These are phyloP conservation scores for Cardamine occulta DNA, from an alignment of 345 rosid genomes.

Conservation along the genomic window DNA sequence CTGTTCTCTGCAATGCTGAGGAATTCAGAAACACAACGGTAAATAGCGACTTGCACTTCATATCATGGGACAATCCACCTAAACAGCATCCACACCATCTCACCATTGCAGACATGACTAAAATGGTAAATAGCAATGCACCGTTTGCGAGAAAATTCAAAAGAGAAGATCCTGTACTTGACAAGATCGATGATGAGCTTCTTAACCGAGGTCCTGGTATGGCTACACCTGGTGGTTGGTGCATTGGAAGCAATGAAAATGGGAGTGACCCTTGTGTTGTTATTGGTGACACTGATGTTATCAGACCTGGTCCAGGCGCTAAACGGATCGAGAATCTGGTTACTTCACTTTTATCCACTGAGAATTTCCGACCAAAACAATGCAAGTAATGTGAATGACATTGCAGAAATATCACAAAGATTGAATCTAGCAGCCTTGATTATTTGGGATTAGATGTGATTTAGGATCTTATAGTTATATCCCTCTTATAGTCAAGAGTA, in stretches of 20 bases:
- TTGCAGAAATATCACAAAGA: slow-evolving; percentile 18
- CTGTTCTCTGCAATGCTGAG: slow-evolving; percentile 83
- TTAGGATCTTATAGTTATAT: slow-evolving; percentile 27
- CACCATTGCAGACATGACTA: slow-evolving; percentile 62
- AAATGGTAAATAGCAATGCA: slow-evolving; percentile 79
- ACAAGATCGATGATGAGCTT: slow-evolving; percentile 79
- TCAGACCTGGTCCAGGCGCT: slow-evolving; percentile 83
- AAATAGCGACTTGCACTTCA: slow-evolving; percentile 89
- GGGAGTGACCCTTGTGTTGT: slow-evolving; percentile 83
- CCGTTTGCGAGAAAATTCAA: slow-evolving; percentile 88
- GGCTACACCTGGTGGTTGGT: slow-evolving; percentile 97
- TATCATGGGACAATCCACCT: slow-evolving; percentile 98
- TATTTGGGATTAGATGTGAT: slow-evolving; percentile 34
- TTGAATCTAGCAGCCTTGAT: slow-evolving; percentile 18
- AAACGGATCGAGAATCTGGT: slow-evolving; percentile 71
- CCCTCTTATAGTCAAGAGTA: slow-evolving; percentile 28
- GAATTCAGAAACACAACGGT: slow-evolving; percentile 92
- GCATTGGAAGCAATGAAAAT: slow-evolving; percentile 75
- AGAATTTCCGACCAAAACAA: slow-evolving; percentile 77
- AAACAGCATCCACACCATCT: slow-evolving; percentile 97
- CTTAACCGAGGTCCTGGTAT: slow-evolving; percentile 63
- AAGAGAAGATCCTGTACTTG: slow-evolving; percentile 76
- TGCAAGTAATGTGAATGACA: slow-evolving; percentile 57
- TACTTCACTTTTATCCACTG: slow-evolving; percentile 56
- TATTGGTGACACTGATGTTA: slow-evolving; percentile 58